phyloP scores from a whole-genome alignment of 176 grass and related monocot species.

The Neostapfia colusana region DNA sequence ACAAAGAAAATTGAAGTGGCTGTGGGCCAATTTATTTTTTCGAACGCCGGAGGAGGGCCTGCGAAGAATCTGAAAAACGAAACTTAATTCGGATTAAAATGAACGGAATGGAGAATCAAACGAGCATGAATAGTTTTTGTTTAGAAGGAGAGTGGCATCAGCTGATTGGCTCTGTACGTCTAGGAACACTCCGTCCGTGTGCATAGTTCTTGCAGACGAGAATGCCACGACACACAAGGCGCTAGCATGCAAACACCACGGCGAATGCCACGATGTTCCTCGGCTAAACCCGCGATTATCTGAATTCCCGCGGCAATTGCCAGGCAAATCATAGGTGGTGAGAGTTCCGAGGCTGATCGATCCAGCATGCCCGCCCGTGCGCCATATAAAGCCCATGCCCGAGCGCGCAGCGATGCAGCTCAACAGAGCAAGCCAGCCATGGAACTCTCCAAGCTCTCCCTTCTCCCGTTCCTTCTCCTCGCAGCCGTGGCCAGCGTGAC shows the following conservation, averaged over 20 bases:
- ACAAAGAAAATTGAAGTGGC: no score
- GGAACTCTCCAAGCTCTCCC: constrained; percentile 4
- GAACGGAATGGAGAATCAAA: no score
- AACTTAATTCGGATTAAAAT: no score
- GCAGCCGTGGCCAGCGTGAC: neutral
- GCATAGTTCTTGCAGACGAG: neutral
- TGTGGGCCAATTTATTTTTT: no score
- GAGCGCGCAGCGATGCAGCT: neutral
- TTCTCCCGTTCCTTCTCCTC: constrained; percentile 20
- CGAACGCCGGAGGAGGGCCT: neutral
- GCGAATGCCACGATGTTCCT: neutral
- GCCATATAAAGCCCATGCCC: neutral
- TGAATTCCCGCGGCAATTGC: neutral
- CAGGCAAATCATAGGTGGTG: neutral
- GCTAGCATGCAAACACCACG: neutral
- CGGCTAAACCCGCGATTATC: neutral
- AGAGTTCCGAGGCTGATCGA: neutral
- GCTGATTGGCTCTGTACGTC: neutral
- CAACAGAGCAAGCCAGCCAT: constrained; percentile 16
- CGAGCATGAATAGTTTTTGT: no score
- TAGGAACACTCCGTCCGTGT: neutral
- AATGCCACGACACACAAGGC: neutral
- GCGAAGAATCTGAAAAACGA: neutral
- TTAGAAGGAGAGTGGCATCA: neutral
- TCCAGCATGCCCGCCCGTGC: neutral